Percentiles rank a stretch among this genome's conserved stretches.
Evolutionary conservation across 306 rosid species (phyloP).

Genomic region (Cucumis cinereus): DNA sequence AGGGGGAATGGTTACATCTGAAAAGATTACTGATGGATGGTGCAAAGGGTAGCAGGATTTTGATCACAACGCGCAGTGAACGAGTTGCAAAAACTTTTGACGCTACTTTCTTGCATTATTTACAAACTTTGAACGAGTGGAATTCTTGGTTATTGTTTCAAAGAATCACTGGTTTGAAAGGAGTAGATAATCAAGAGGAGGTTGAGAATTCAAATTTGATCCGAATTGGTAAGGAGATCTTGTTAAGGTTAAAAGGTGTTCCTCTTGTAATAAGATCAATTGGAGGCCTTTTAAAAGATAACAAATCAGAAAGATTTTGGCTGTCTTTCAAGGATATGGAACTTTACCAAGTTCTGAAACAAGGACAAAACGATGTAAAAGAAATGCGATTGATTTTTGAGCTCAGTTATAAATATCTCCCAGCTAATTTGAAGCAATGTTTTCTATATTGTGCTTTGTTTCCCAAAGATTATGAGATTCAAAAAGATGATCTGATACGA

Average conservation of each 20-base stretch:
- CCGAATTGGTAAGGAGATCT: no score
- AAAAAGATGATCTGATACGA: neutral
- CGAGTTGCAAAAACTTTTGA: neutral
- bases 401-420: neutral
- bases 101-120: neutral
- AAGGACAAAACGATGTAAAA: no score
- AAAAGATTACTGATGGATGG: neutral
- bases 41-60: neutral
- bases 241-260: no score
- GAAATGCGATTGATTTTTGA: neutral
- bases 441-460: neutral
- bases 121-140: neutral
- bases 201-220: neutral
- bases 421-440: neutral
- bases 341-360: neutral
- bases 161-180: neutral
- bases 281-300: no score
- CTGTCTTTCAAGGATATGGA: neutral
- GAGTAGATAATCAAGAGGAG: neutral
- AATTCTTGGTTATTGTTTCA: conserved; percentile 6
- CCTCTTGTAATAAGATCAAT: no score
- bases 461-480: neutral
- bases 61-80: neutral
- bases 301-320: neutral
- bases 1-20: neutral